phyloP scores from a whole-genome alignment of 2,329 filamentous ascomycete genomes.

The Bipolaris sorokiniana region DNA sequence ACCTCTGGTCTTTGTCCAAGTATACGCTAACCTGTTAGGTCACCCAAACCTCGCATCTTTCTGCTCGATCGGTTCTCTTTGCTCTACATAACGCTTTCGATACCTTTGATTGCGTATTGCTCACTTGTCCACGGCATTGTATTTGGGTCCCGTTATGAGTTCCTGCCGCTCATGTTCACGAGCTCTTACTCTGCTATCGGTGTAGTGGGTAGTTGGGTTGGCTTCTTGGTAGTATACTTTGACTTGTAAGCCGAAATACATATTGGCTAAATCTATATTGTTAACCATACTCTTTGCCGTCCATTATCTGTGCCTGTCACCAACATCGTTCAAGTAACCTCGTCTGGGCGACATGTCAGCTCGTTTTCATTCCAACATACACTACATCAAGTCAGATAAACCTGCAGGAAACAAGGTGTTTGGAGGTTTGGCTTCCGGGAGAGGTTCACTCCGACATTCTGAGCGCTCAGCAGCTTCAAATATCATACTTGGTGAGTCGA shows the following conservation, averaged over 20 bases:
- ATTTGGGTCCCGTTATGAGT: conserved; percentile 84
- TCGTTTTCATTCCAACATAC: background rate
- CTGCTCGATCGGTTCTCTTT: conserved; percentile 89
- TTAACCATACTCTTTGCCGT: background rate
- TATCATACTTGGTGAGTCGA: background rate
- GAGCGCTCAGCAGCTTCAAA: background rate
- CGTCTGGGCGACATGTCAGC: background rate
- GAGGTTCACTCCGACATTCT: background rate
- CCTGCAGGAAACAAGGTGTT: background rate
- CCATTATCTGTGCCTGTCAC: too few relatives aligned
- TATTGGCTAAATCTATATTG: background rate
- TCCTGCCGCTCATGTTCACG: conserved; percentile 94
- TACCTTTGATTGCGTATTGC: conserved; percentile 88
- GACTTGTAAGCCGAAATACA: conserved; percentile 31
- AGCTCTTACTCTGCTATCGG: conserved; percentile 93
- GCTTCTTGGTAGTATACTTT: conserved; percentile 93
- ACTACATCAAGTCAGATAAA: background rate
- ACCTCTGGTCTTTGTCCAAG: background rate
- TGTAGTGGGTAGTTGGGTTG: conserved; percentile 94
- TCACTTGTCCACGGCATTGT: conserved; percentile 82
- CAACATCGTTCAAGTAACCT: background rate
- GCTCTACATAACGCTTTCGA: conserved; percentile 85
- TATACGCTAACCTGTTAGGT: conserved; percentile 50
- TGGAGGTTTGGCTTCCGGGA: background rate
- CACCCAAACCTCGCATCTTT: conserved; percentile 80